These are phyloP conservation scores for Pythium apleroticum DNA, from an alignment of 352 stramenopile genomes.

Conservation along the genomic window DNA sequence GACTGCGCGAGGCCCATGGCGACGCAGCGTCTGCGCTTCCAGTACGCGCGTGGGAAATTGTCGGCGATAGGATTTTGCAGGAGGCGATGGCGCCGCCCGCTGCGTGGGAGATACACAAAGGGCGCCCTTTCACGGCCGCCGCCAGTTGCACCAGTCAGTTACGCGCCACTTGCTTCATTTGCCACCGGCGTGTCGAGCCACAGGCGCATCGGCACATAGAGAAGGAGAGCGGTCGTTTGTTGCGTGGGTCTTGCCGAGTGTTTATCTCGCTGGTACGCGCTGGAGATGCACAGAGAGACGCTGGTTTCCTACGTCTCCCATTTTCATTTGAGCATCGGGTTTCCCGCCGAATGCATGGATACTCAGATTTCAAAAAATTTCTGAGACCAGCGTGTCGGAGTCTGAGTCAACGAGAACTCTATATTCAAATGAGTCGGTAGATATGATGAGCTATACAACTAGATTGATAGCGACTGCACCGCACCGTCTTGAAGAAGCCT, in stretches of 20 bases:
- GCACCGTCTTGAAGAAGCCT: too few relatives aligned
- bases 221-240: not conserved
- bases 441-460: too few relatives aligned
- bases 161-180: not conserved
- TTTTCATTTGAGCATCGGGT: too few relatives aligned
- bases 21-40: not conserved
- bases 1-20: conserved; percentile 52
- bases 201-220: not conserved
- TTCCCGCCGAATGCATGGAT: not conserved
- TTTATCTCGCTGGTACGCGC: not conserved
- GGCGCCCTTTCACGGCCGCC: conserved; percentile 1
- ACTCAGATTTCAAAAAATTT: not conserved
- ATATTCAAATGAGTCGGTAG: too few relatives aligned
- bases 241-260: not conserved
- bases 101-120: not conserved
- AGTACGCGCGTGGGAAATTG: not conserved
- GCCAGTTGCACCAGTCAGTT: conserved; percentile 4
- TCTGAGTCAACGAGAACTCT: too few relatives aligned
- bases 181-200: not conserved
- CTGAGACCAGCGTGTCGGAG: too few relatives aligned
- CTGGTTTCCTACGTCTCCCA: too few relatives aligned
- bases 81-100: not conserved
- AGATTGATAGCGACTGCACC: too few relatives aligned
- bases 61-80: not conserved
- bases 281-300: not conserved